Percentiles rank a stretch among this genome's conserved stretches.
Evolutionary conservation across 805 yeast species (phyloP).

Genomic region (Cyberlindnera meyerae): DNA sequence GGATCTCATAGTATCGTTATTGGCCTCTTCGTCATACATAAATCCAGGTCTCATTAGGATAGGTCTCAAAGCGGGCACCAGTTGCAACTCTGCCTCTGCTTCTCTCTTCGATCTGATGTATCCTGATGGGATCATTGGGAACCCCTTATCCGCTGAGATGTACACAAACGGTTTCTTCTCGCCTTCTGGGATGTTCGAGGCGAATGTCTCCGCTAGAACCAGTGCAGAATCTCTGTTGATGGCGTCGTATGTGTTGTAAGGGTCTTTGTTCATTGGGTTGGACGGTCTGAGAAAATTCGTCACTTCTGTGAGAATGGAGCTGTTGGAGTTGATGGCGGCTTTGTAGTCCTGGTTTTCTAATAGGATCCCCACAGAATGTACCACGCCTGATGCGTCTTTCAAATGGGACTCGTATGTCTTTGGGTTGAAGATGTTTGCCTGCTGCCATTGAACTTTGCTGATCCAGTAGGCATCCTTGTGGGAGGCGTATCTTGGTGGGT

Average conservation of each 20-base stretch:
- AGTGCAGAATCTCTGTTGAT: slow-evolving; percentile 69
- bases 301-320: slow-evolving; percentile 30
- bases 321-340: slow-evolving; percentile 32
- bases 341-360: slow-evolving; percentile 71
- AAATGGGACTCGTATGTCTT: slow-evolving; percentile 47
- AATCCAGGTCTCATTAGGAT: slow-evolving; percentile 78
- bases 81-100: slow-evolving; percentile 58
- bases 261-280: slow-evolving; percentile 50
- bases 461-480: slow-evolving; percentile 42
- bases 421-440: slow-evolving; percentile 67
- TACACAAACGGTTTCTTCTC: slow-evolving; percentile 54
- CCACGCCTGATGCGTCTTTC: slow-evolving; percentile 55
- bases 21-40: slow-evolving; percentile 56
- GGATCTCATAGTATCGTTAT: slow-evolving; percentile 33
- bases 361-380: slow-evolving; percentile 77
- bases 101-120: slow-evolving; percentile 73
- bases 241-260: slow-evolving; percentile 49
- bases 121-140: slow-evolving; percentile 63
- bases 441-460: slow-evolving; percentile 55
- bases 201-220: slow-evolving; percentile 52
- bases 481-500: slow-evolving; percentile 34
- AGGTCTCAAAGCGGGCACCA: slow-evolving; percentile 47
- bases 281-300: slow-evolving; percentile 41
- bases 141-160: slow-evolving; percentile 73
- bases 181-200: slow-evolving; percentile 23